Conservation (phyloP, 208 protist species). For the Trypanosoma brucei region DNA sequence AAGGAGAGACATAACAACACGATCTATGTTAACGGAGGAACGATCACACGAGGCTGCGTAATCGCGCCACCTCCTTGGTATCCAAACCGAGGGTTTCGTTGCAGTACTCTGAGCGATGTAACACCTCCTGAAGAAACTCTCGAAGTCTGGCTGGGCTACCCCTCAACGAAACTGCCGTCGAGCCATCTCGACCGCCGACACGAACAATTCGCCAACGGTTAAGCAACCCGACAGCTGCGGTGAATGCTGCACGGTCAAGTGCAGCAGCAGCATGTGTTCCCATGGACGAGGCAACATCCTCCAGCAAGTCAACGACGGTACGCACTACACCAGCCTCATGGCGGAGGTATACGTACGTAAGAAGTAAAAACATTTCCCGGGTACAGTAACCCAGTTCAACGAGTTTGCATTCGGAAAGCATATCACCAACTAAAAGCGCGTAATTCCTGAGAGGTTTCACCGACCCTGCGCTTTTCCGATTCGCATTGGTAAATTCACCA, state of each 20-base stretch:
- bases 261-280: constrained; percentile 60
- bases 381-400: constrained; percentile 55
- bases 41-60: constrained; percentile 51
- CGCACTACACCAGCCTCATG: constrained; percentile 41
- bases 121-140: constrained; percentile 40
- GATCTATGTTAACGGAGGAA: not conserved
- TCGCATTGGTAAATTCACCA: not conserved
- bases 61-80: constrained; percentile 50
- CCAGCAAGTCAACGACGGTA: constrained; percentile 58
- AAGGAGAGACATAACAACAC: too few relatives aligned
- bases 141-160: constrained; percentile 43
- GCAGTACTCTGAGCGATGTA: constrained; percentile 41
- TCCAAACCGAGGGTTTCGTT: constrained; percentile 49
- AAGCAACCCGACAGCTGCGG: constrained; percentile 39
- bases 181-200: constrained; percentile 15
- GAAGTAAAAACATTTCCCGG: constrained; percentile 45
- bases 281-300: constrained; percentile 68
- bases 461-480: not conserved
- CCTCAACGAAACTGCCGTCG: constrained; percentile 34
- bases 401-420: constrained; percentile 44
- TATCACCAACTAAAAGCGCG: constrained; percentile 23
- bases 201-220: constrained; percentile 51
- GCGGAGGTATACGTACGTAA: constrained; percentile 59
- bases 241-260: constrained; percentile 54
- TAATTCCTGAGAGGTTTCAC: not conserved